A percentile compares a stretch with the other conserved stretches of the same genome.
Conservation (phyloP, 1,284 basidiomycete genomes). For the Tilletia indica region DNA sequence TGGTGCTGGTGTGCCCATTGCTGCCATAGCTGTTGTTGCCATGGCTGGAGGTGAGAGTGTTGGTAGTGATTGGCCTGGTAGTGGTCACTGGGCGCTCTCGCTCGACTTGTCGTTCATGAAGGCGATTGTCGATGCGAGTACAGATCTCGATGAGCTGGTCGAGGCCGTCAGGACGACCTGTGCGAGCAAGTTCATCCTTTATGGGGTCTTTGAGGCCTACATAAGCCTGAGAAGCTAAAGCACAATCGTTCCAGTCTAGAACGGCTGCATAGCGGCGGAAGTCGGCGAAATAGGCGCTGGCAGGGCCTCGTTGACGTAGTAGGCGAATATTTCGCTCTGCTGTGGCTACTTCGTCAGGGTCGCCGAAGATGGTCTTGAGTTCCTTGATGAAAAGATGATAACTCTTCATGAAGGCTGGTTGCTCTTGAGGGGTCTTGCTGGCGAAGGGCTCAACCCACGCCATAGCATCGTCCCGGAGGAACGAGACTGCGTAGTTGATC, state of each 20-base stretch:
- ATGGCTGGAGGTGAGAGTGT: neutral
- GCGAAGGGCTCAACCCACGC: constrained; percentile 12
- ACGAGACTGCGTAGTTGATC: constrained; percentile 12
- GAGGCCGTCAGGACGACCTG: neutral
- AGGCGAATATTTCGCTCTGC: neutral
- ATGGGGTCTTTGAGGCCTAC: constrained; percentile 5
- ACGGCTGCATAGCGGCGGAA: constrained; percentile 8
- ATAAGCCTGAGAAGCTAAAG: neutral
- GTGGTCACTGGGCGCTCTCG: neutral
- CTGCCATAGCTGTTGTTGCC: neutral
- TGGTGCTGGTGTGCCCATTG: neutral
- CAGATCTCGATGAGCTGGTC: neutral
- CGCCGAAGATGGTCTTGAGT: constrained; percentile 4
- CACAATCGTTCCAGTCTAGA: constrained; percentile 7
- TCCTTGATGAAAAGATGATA: constrained; percentile 1
- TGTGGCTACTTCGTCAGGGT: neutral
- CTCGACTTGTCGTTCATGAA: constrained; percentile 1
- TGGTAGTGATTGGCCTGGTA: neutral
- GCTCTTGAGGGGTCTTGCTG: neutral
- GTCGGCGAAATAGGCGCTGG: constrained; percentile 13
- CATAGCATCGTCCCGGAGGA: constrained; percentile 8
- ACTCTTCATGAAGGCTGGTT: neutral
- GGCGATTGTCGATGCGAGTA: constrained; percentile 15
- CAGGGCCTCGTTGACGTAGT: neutral
- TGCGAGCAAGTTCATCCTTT: constrained; percentile 14